Evolutionary conservation across 2,329 filamentous ascomycete genomes (phyloP).

Genomic region (Fusarium papillatum): DNA sequence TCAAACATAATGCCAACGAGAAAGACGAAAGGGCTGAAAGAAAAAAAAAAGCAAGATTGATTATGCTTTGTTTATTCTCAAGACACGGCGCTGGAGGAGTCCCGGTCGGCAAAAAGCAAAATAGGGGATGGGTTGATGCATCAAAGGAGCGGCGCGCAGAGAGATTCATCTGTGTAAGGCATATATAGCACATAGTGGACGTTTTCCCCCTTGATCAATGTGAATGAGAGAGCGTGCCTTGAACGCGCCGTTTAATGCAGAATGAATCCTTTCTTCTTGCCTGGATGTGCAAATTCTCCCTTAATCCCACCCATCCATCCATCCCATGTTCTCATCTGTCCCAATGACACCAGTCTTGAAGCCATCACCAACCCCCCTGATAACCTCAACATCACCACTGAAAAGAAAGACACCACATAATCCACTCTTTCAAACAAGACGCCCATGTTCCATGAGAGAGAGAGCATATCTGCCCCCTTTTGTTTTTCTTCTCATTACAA

Average conservation of each 20-base stretch:
- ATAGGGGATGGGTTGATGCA: slow-evolving; percentile 6
- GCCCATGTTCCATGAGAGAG: slow-evolving; percentile 25
- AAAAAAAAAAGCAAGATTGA: slow-evolving; percentile 25
- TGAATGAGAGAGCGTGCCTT: slow-evolving; percentile 27
- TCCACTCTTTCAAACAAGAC: slow-evolving; percentile 22
- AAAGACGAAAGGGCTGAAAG: slow-evolving; percentile 8
- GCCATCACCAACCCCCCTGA: not conserved
- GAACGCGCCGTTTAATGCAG: slow-evolving; percentile 11
- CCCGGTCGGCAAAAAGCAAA: slow-evolving; percentile 32
- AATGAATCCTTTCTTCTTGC: not conserved
- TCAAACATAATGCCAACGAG: slow-evolving; percentile 6
- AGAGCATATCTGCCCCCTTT: slow-evolving; percentile 33
- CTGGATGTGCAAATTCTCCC: not conserved
- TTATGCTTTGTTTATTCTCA: slow-evolving; percentile 31
- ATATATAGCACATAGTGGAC: slow-evolving; percentile 15
- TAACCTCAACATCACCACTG: not conserved
- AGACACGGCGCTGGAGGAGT: slow-evolving; percentile 44
- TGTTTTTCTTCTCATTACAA: slow-evolving; percentile 40
- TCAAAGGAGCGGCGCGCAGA: slow-evolving; percentile 2
- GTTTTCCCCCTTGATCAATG: slow-evolving; percentile 21
- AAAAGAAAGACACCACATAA: not conserved
- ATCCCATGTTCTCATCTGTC: not conserved
- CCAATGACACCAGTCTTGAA: not conserved
- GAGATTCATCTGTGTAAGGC: slow-evolving; percentile 1
- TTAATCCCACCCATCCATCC: not conserved